Evolutionary conservation across 495 filamentous ascomycete genomes (phyloP), one percentile per base, ranked within the genome.

Genomic region (Daldinia loculata): DNA sequence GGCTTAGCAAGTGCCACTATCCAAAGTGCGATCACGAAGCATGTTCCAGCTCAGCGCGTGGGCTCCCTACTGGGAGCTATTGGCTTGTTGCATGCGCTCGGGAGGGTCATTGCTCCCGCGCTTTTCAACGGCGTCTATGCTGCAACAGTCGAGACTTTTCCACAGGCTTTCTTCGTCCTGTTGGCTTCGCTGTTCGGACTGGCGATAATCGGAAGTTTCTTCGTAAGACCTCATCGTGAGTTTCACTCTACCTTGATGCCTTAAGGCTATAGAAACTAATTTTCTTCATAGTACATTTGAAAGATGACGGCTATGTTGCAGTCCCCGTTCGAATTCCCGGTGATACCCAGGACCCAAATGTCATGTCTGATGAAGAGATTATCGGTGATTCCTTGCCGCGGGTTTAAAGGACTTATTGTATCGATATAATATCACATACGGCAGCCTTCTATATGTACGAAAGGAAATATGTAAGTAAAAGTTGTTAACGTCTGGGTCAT

Each of bases 81-180:
- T 17, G 95, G 96, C 0, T 78, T 98, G 56, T 78, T 99, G 66
- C 95, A 98, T 81, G 91, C 92, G 0, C 76, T 95, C 19, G 90
- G 92, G 3, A 85, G 93, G 38, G 87, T 99, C 8, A 75, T 97
- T 14, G 89, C 89, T 8, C 95, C 95, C 0, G 84, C 90, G 4
- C 73, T 95, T 8, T 96, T 97, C 77, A 95, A 94, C 75, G 83
- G 92, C 22, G 87, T 98, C 17, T 99, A 97, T 76, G 91, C 91
- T 19, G 77, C 82, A 19, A 99, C 95, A 0, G 92, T 97, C 5
- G 87, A 84, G 14, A 89, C 85, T 5, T 93, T 89, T 65, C 88
- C 92, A 3, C 92, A 94, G 78, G 87, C 92, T 0, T 91, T 97
- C 4, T 97, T 97, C 78, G 86, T 97, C 30, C 86, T 90, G 61